Evolutionary conservation across 2,329 filamentous ascomycete species (phyloP), one percentile per base, ranked within the genome.

Genomic region (Pezicula carpinea): DNA sequence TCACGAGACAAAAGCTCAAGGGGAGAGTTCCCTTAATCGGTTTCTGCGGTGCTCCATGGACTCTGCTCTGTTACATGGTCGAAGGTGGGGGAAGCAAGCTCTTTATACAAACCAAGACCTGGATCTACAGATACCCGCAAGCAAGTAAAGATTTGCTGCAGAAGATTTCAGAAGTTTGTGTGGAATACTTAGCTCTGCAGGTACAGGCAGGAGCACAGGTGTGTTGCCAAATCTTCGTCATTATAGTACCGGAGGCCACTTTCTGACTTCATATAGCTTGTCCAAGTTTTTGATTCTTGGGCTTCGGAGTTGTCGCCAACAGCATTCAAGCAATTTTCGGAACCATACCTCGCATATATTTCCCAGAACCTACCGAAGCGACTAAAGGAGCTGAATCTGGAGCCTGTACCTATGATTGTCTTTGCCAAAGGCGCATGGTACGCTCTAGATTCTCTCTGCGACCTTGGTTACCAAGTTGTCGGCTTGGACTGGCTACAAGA

Each of bases 401-500:
- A 91, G 48, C 76, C 73, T 10, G 92, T 99, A 3, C 93, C 93
- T 3, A 96, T 97, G 91, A 95, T 91, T 5, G 90, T 97, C 19
- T 99, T 99, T 67, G 90, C 93, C 31, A 99, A 99, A 73, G 93
- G 93, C 10, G 92, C 93, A 10, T 97, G 93, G 88, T 93, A 95
- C 67, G 89, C 90, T 4, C 76, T 99, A 41, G 88, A 96, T 58
- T 83, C 87, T 26, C 79, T 93, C 17, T 96, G 91, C 71, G 74
- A 90, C 61, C 80, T 91, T 14, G 91, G 90, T 34, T 99, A 97
- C 73, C 81, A 97, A 62, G 89, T 96, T 32, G 87, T 99, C 47
- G 89, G 93, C 5, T 75, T 99, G 55, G 93, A 99, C 69, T 99
- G 93, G 93, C 75, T 95, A 40, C 87, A 96, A 60, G 89, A 93